Evolutionary conservation across 2,329 filamentous ascomycete species (phyloP), one percentile per base, ranked within the genome.

Genomic region (Penicillium griseofulvum): DNA sequence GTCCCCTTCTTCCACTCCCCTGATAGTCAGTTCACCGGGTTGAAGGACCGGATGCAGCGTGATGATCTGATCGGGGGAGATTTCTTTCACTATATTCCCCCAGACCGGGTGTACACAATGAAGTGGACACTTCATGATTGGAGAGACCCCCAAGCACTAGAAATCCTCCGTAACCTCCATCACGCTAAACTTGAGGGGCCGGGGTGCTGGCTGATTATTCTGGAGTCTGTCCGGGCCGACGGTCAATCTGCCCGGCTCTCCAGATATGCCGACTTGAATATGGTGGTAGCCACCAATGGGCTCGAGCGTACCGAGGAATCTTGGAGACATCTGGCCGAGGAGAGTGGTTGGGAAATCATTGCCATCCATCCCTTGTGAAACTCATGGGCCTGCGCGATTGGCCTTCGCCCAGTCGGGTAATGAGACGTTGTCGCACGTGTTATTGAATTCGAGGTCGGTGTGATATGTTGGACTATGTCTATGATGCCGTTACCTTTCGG

Each of bases 61-160:
- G 56, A 63, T 24, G 59, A 70, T 38, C 56, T 78, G 7, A 63
- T 74, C 34, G 62, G 48, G 0, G 75, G 76, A 0, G 71, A 78
- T 58, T 80, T 78, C 61, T 63, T 76, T 4, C 22, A 62, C 6
- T 31, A 50, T 4, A 61, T 78, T 1, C 74, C 75, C 0, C 11
- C 54, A 0, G 72, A 42, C 26, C 62, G 70, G 33, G 49, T 71
- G 2, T 72, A 71, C 45, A 67, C 64, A 7, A 70, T 72, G 63
- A 78, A 78, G 49, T 78, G 76, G 76, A 70, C 65, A 45, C 66
- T 78, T 12, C 76, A 78, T 49, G 67, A 78, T 57, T 78, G 76
- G 76, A 56, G 60, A 1, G 75, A 78, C 50, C 59, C 62, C 0
- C 55, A 75, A 4, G 68, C 65, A 2, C 26, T 60, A 2, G 54